These are phyloP conservation scores for Metschnikowia cerradonensis DNA, from an alignment of 805 yeast genomes.

Conservation along the genomic window DNA sequence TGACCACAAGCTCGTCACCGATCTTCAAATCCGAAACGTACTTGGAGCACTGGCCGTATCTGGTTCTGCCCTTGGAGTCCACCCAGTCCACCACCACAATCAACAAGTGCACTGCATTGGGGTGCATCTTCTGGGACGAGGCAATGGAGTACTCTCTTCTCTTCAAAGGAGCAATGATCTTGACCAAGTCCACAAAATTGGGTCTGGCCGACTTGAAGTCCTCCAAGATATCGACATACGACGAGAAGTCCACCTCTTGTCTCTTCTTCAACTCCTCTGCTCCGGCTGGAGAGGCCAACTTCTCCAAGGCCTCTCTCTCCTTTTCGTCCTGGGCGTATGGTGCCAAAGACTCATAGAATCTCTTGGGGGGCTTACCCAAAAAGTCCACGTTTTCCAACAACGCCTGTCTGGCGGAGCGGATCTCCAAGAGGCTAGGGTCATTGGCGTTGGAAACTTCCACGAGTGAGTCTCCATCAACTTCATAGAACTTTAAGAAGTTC, in stretches of 20 bases:
- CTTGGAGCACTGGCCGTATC: slow-evolving; percentile 94
- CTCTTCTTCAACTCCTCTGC: slow-evolving; percentile 78
- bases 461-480: slow-evolving; percentile 62
- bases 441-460: slow-evolving; percentile 72
- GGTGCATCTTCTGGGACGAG: slow-evolving; percentile 89
- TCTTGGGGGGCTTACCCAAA: slow-evolving; percentile 93
- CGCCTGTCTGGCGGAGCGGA: slow-evolving; percentile 78
- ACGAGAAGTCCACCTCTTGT: slow-evolving; percentile 78
- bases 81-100: slow-evolving; percentile 96
- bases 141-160: slow-evolving; percentile 98
- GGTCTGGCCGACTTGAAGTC: slow-evolving; percentile 84
- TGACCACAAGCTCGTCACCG: slow-evolving; percentile 85
- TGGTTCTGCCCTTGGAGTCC: slow-evolving; percentile 76
- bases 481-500: slow-evolving; percentile 67
- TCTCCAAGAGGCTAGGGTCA: slow-evolving; percentile 52
- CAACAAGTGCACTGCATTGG: slow-evolving; percentile 83
- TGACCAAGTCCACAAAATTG: slow-evolving; percentile 59
- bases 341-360: slow-evolving; percentile 82
- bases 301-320: slow-evolving; percentile 59
- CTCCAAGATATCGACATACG: slow-evolving; percentile 76
- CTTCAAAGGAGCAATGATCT: slow-evolving; percentile 78
- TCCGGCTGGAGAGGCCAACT: slow-evolving; percentile 72
- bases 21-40: slow-evolving; percentile 72
- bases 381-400: slow-evolving; percentile 78
- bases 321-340: slow-evolving; percentile 64